Percentiles rank a stretch among this genome's conserved stretches.
phyloP scores from a whole-genome alignment of 352 stramenopile genomes.

The Phytophthora podocarpi region DNA sequence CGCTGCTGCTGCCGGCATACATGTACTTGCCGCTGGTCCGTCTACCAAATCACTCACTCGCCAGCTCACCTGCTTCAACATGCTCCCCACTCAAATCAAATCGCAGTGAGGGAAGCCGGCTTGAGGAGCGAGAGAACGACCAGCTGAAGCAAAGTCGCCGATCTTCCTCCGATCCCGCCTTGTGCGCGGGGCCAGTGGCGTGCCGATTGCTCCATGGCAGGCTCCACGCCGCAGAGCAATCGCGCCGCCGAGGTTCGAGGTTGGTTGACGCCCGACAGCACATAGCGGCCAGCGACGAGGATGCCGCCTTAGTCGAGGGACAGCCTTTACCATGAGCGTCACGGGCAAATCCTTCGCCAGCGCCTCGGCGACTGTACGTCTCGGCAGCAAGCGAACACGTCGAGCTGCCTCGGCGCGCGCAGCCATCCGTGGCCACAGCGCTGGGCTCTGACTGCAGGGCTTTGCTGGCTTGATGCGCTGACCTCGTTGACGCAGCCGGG shows the following conservation, averaged over 20 bases:
- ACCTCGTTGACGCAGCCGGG: constrained; percentile 30
- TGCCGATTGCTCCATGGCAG: constrained; percentile 21
- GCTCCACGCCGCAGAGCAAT: not conserved
- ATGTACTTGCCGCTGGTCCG: constrained; percentile 2
- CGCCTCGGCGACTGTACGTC: constrained; percentile 15
- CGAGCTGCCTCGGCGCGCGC: no score
- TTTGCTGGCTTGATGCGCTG: constrained; percentile 32
- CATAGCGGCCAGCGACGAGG: constrained; percentile 13
- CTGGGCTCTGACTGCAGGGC: not conserved
- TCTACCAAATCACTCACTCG: constrained; percentile 29
- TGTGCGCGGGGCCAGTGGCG: constrained; percentile 13
- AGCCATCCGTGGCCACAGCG: constrained; percentile 2
- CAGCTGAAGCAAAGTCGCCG: constrained; percentile 9
- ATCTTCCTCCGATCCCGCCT: constrained; percentile 11
- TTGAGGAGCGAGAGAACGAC: constrained; percentile 36
- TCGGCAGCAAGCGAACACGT: constrained; percentile 15
- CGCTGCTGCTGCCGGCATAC: no score
- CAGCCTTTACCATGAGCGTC: constrained; percentile 20
- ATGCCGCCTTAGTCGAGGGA: constrained; percentile 18
- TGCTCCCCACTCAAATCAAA: constrained; percentile 27
- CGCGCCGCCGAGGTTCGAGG: no score
- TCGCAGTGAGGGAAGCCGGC: constrained; percentile 31
- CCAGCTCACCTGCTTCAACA: no score
- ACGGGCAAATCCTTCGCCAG: constrained; percentile 26
- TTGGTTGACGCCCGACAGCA: not conserved